A percentile compares a stretch with the other conserved stretches of the same genome.
Conservation (phyloP, 257 asterid species). For the Capsicum pubescens region DNA sequence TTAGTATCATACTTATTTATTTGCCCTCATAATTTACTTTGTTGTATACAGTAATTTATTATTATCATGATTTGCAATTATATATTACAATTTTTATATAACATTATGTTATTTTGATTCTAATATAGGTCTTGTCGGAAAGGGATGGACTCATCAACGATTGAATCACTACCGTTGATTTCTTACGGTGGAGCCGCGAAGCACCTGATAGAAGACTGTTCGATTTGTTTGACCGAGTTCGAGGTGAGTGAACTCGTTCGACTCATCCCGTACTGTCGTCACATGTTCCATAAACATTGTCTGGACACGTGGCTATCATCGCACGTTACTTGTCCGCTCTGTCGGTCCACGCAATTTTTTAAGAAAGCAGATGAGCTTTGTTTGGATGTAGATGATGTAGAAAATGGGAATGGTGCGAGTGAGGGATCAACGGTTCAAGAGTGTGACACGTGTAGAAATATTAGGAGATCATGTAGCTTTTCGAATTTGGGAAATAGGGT, state of each 20-base stretch:
- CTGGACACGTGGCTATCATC: conserved; percentile 79
- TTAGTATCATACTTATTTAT: too few relatives aligned
- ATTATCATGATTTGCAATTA: neutral
- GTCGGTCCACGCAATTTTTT: conserved; percentile 66
- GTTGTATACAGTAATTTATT: too few relatives aligned
- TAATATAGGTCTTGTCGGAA: neutral
- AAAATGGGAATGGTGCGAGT: neutral
- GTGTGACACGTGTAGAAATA: conserved; percentile 38
- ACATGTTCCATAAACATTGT: conserved; percentile 78
- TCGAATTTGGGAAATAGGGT: conserved; percentile 21
- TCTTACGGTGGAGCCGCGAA: conserved; percentile 52
- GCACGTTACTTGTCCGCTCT: conserved; percentile 85
- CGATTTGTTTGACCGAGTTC: conserved; percentile 74
- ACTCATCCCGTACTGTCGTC: conserved; percentile 71
- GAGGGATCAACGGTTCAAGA: conserved; percentile 41
- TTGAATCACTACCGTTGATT: conserved; percentile 56
- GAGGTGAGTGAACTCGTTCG: conserved; percentile 57
- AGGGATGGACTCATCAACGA: conserved; percentile 54
- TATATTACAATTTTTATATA: neutral
- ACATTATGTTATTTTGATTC: neutral
- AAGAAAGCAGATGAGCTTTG: conserved; percentile 49
- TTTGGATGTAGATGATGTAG: conserved; percentile 45
- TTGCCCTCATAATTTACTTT: too few relatives aligned
- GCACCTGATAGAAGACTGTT: conserved; percentile 63
- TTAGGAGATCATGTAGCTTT: conserved; percentile 39